These are phyloP conservation scores for Plectranthus barbatus DNA, from an alignment of 257 asterid species.

Conservation along the genomic window DNA sequence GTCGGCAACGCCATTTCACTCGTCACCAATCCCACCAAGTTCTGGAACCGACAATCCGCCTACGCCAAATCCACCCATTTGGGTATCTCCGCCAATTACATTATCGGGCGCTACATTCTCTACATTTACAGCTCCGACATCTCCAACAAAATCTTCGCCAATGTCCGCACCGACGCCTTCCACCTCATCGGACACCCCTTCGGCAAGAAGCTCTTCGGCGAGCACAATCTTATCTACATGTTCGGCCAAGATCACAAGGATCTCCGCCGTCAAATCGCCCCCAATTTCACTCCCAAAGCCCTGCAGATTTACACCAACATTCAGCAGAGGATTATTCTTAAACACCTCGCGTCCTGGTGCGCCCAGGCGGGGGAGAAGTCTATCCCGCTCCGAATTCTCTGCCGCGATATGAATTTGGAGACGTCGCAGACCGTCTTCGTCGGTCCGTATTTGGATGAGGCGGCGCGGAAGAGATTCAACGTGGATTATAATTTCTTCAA, in stretches of 20 bases:
- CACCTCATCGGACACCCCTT: slow-evolving; percentile 88
- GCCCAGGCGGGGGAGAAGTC: slow-evolving; percentile 11
- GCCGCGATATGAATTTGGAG: slow-evolving; percentile 81
- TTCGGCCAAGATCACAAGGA: slow-evolving; percentile 81
- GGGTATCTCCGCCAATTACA: slow-evolving; percentile 74
- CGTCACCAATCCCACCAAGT: slow-evolving; percentile 49
- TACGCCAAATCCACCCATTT: slow-evolving; percentile 50
- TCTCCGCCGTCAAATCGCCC: slow-evolving; percentile 74
- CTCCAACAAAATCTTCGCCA: slow-evolving; percentile 70
- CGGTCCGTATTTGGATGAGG: slow-evolving; percentile 54
- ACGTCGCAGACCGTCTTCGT: slow-evolving; percentile 89
- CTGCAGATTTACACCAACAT: slow-evolving; percentile 51
- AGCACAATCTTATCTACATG: slow-evolving; percentile 77
- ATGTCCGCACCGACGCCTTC: slow-evolving; percentile 89
- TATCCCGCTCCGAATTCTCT: slow-evolving; percentile 50
- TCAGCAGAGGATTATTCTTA: slow-evolving; percentile 58
- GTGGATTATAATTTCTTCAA: slow-evolving; percentile 67
- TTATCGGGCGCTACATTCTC: slow-evolving; percentile 68
- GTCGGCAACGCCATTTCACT: slow-evolving; percentile 64
- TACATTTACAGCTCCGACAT: slow-evolving; percentile 73
- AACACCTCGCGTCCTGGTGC: slow-evolving; percentile 56
- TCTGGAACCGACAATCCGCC: slow-evolving; percentile 66
- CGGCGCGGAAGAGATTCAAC: slow-evolving; percentile 46
- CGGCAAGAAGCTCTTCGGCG: slow-evolving; percentile 84
- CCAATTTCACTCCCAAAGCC: slow-evolving; percentile 76